Evolutionary conservation across 2,329 filamentous ascomycete genomes (phyloP).

Genomic region (Diaporthe citriasiana): DNA sequence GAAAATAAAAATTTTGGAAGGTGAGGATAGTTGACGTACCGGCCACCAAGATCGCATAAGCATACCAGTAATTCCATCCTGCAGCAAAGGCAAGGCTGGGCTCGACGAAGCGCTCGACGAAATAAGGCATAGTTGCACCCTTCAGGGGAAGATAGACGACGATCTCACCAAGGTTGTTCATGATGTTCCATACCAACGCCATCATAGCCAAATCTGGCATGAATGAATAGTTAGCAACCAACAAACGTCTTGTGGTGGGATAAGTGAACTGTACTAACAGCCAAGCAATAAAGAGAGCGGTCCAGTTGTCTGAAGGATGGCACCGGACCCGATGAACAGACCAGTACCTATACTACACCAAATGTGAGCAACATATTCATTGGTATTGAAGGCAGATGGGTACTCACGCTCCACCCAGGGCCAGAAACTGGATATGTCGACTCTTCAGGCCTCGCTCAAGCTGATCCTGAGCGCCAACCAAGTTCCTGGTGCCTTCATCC

Average conservation of each 20-base stretch:
- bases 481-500: constrained; percentile 35
- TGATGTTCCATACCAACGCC: constrained; percentile 81
- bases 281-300: constrained; percentile 77
- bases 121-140: constrained; percentile 83
- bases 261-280: not conserved
- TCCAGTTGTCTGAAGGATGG: constrained; percentile 72
- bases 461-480: constrained; percentile 41
- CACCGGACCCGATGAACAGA: constrained; percentile 78
- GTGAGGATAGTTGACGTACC: not conserved
- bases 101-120: constrained; percentile 77
- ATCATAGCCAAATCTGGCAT: constrained; percentile 75
- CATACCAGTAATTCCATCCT: constrained; percentile 66
- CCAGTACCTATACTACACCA: constrained; percentile 78
- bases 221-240: not conserved
- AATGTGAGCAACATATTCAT: constrained; percentile 2
- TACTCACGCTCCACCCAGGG: constrained; percentile 42
- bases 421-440: constrained; percentile 42
- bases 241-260: no score
- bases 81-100: constrained; percentile 70
- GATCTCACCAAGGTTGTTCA: constrained; percentile 80
- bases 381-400: not conserved
- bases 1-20: not conserved
- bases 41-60: constrained; percentile 60
- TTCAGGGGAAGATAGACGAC: constrained; percentile 83
- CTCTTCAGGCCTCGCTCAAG: constrained; percentile 43